phyloP scores from a whole-genome alignment of 306 rosid species.

The Coriaria nepalensis region DNA sequence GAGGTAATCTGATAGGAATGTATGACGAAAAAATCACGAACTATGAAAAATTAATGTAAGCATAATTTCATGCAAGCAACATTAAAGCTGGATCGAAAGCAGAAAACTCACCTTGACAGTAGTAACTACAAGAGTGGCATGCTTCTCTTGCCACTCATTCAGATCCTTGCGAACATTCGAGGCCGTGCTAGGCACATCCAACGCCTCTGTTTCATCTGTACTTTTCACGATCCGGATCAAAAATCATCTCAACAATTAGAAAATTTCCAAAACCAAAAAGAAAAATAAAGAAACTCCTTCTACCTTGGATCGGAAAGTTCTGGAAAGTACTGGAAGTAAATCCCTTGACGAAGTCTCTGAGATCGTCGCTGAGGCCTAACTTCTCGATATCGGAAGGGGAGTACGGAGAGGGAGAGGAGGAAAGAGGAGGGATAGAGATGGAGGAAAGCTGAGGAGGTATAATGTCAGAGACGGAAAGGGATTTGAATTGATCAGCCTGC shows the following conservation, averaged over 20 bases:
- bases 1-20: too few species aligned
- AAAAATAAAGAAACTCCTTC: background rate
- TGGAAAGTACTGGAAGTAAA: constrained; percentile 80
- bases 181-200: constrained; percentile 39
- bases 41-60: too few species aligned
- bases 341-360: constrained; percentile 71
- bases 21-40: too few species aligned
- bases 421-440: constrained; percentile 20
- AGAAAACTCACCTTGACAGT: constrained; percentile 57
- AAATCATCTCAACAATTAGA: background rate
- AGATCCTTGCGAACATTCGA: constrained; percentile 91
- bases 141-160: constrained; percentile 91
- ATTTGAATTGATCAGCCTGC: constrained; percentile 84
- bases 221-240: constrained; percentile 10
- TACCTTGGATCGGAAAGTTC: constrained; percentile 73
- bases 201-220: constrained; percentile 60
- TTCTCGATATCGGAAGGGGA: constrained; percentile 36
- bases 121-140: constrained; percentile 80
- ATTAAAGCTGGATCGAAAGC: background rate
- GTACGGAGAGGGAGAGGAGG: constrained; percentile 17
- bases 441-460: constrained; percentile 57
- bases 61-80: too few species aligned
- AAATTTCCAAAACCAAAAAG: background rate
- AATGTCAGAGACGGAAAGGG: constrained; percentile 51
- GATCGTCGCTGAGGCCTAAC: constrained; percentile 75